Evolutionary conservation across 129 eudicot species (phyloP).

Genomic region (Oenanthe sinensis): DNA sequence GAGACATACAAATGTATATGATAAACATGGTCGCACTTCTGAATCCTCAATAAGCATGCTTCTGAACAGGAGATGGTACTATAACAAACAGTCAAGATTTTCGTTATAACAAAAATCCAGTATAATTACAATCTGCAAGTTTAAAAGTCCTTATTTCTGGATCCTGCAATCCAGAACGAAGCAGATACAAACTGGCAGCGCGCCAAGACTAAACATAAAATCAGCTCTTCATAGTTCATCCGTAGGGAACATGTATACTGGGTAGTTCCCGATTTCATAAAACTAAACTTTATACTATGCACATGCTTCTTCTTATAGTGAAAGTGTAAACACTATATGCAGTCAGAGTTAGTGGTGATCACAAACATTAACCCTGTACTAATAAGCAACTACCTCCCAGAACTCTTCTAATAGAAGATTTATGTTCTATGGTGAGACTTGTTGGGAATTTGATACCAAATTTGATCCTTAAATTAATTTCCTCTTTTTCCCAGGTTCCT

Average conservation of each 20-base stretch:
- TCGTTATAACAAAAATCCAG: not conserved
- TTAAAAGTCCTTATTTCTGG: not conserved
- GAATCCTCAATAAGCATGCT: not conserved
- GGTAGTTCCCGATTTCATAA: slow-evolving; percentile 15
- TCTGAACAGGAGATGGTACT: not conserved
- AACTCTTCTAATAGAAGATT: slow-evolving; percentile 54
- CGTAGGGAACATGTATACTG: slow-evolving; percentile 3
- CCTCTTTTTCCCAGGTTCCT: slow-evolving; percentile 74
- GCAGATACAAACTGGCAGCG: not conserved
- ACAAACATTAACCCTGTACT: slow-evolving; percentile 7
- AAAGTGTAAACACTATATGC: slow-evolving; percentile 28
- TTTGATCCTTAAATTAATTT: slow-evolving; percentile 67
- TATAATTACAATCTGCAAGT: not conserved
- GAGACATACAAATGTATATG: too few species aligned
- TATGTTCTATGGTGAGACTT: slow-evolving; percentile 60
- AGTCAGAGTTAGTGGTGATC: slow-evolving; percentile 29
- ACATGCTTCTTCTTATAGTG: slow-evolving; percentile 34
- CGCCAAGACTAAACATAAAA: not conserved
- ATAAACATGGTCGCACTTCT: too few species aligned
- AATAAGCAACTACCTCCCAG: slow-evolving; percentile 43
- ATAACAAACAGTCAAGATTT: not conserved
- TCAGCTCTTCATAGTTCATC: not conserved
- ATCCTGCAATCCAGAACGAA: not conserved
- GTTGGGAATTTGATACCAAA: slow-evolving; percentile 75
- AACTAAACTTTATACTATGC: slow-evolving; percentile 44